Percentiles rank a stretch among this genome's conserved stretches.
These are phyloP conservation scores for Xylariaceae sp. DNA, from an alignment of 2,329 filamentous ascomycete genomes.

Conservation along the genomic window DNA sequence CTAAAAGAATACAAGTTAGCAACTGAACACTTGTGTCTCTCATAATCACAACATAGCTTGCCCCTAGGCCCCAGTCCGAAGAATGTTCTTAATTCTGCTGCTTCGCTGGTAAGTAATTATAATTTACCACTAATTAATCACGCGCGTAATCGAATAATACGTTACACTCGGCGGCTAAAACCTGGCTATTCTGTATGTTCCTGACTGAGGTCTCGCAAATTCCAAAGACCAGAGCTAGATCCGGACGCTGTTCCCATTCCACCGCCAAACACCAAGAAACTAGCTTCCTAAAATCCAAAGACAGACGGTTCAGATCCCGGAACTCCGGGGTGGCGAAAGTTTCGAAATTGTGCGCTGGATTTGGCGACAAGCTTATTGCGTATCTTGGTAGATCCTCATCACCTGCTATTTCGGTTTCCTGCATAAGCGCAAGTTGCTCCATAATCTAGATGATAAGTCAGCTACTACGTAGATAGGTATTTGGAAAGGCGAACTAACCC, in stretches of 20 bases:
- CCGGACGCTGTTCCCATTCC: not conserved
- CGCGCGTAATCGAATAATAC: slow-evolving; percentile 9
- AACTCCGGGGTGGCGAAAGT: not conserved
- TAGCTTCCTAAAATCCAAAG: not conserved
- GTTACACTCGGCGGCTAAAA: not conserved
- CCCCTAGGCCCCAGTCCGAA: too few species aligned
- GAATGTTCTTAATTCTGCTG: too few species aligned
- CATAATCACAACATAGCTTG: too few species aligned
- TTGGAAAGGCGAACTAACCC: not conserved
- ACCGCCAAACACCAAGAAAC: slow-evolving; percentile 5
- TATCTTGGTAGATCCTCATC: not conserved
- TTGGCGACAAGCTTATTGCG: not conserved
- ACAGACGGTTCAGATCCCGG: not conserved
- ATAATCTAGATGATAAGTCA: slow-evolving; percentile 3
- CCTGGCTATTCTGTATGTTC: not conserved
- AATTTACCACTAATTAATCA: not conserved
- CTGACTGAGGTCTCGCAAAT: not conserved
- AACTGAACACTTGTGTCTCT: too few species aligned
- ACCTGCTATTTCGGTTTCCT: not conserved
- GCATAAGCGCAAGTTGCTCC: not conserved
- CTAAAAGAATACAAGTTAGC: too few species aligned
- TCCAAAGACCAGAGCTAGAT: not conserved
- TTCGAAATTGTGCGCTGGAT: not conserved
- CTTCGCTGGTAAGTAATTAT: too few species aligned
- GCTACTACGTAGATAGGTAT: not conserved